phyloP scores from a whole-genome alignment of 768 basidiomycete species.

The Mycena indigotica region DNA sequence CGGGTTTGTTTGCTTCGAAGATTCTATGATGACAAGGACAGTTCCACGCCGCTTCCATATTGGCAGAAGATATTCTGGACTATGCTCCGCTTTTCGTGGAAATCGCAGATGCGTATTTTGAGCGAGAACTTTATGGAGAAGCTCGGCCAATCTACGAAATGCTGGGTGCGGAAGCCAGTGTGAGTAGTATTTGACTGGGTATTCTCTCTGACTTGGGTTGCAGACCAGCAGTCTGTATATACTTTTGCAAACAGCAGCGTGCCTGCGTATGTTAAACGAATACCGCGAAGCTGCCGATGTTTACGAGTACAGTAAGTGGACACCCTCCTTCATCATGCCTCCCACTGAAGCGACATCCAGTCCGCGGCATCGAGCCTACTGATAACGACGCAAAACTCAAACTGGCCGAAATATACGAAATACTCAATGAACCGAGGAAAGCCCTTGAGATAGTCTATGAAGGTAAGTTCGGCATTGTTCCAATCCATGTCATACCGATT shows the following conservation, averaged over 20 bases:
- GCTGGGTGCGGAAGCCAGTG: constrained; percentile 74
- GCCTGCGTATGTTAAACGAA: constrained; percentile 77
- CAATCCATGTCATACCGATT: neutral
- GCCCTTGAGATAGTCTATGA: constrained; percentile 86
- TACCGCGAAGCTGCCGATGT: constrained; percentile 77
- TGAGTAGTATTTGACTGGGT: constrained; percentile 35
- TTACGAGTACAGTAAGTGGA: constrained; percentile 72
- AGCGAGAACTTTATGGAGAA: constrained; percentile 73
- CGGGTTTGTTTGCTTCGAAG: neutral
- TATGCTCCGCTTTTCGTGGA: constrained; percentile 81
- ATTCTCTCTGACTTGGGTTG: neutral
- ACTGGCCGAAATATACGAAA: constrained; percentile 88
- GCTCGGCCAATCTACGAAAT: constrained; percentile 82
- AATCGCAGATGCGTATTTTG: constrained; percentile 84
- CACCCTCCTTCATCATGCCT: neutral
- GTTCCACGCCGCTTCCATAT: constrained; percentile 75
- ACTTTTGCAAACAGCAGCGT: constrained; percentile 78
- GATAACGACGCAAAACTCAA: constrained; percentile 87
- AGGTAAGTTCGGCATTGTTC: constrained; percentile 47
- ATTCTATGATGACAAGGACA: constrained; percentile 29
- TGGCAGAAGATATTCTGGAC: constrained; percentile 70
- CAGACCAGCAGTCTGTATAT: constrained; percentile 78
- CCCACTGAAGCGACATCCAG: constrained; percentile 39
- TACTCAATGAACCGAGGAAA: constrained; percentile 74
- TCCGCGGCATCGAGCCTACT: constrained; percentile 70